Evolutionary conservation across 306 rosid species (phyloP).

Genomic region (Inga leiocalycina): DNA sequence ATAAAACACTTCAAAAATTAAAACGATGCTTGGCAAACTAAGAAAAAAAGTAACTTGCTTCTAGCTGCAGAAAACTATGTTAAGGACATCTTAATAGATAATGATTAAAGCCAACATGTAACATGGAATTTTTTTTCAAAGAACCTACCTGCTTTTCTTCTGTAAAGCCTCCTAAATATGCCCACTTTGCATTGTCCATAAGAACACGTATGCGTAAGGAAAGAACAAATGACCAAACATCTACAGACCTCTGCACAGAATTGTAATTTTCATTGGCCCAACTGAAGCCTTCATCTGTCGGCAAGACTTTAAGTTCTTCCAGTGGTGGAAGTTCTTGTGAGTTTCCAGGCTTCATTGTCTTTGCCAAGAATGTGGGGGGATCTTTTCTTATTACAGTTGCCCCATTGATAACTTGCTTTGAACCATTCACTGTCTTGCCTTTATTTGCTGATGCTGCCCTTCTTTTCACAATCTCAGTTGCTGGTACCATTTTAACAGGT

Average conservation of each 20-base stretch:
- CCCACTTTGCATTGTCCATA: slow-evolving; percentile 85
- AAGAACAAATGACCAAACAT: slow-evolving; percentile 90
- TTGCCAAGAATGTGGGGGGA: slow-evolving; percentile 42
- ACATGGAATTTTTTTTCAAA: background rate
- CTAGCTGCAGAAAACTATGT: background rate
- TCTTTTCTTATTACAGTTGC: slow-evolving; percentile 55
- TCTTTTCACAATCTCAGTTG: slow-evolving; percentile 63
- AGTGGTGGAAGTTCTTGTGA: slow-evolving; percentile 64
- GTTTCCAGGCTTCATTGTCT: slow-evolving; percentile 37
- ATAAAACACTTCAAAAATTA: slow-evolving; percentile 13
- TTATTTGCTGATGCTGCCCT: slow-evolving; percentile 47
- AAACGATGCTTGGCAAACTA: background rate
- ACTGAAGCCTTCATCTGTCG: slow-evolving; percentile 87
- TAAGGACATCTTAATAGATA: background rate
- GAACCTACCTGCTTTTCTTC: slow-evolving; percentile 80
- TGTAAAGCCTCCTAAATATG: slow-evolving; percentile 82
- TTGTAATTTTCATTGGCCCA: slow-evolving; percentile 96
- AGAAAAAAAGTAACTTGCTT: background rate
- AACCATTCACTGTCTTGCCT: slow-evolving; percentile 54
- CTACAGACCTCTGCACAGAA: slow-evolving; percentile 79
- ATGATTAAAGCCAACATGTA: background rate
- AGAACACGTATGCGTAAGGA: slow-evolving; percentile 81
- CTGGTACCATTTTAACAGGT: slow-evolving; percentile 81
- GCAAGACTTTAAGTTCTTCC: slow-evolving; percentile 82
- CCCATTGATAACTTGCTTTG: slow-evolving; percentile 62